Evolutionary conservation across 176 grass and related monocot genomes (phyloP), one percentile per base, ranked within the genome.

Genomic region (Typha latifolia): DNA sequence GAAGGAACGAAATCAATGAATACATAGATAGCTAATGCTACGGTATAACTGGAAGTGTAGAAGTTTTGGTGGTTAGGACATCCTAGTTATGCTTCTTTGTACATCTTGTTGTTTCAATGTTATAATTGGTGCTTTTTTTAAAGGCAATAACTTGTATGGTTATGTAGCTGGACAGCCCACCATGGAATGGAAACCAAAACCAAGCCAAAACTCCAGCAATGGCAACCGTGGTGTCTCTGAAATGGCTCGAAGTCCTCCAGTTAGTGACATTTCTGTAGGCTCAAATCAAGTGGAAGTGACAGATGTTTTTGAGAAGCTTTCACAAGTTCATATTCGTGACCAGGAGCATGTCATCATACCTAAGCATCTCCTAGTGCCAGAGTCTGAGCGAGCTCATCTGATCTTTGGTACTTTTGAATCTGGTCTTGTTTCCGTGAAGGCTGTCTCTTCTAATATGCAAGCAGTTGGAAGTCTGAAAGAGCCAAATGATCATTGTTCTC

Each of bases 331-430:
- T 76, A 32, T 74, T 74, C 77, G 66, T 12, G 69, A 82, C 64
- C 81, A 88, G 71, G 77, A 80, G 27, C 84, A 88, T 70, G 92
- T 96, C 21, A 86, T 96, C 67, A 91, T 96, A 73, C 92, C 87
- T 21, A 79, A 85, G 53, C 91, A 96, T 80, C 81, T 96, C 52
- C 79, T 61, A 71, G 85, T 91, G 47, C 80, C 85, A 78, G 84
- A 96, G 12, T 79, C 74, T 0, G 74, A 96, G 73, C 79, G 22
- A 70, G 78, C 68, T 31, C 57, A 62, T 66, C 78, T 96, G 47
- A 80, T 87, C 23, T 96, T 96, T 48, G 91, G 91, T 68, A 82
- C 77, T 73, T 96, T 91, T 77, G 82, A 73, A 69, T 66, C 66
- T 74, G 73, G 72, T 26, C 63, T 70, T 81, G 66, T 68, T 13